Evolutionary conservation across 805 yeast genomes (phyloP).

Genomic region (Kazachstania kunashirensis): DNA sequence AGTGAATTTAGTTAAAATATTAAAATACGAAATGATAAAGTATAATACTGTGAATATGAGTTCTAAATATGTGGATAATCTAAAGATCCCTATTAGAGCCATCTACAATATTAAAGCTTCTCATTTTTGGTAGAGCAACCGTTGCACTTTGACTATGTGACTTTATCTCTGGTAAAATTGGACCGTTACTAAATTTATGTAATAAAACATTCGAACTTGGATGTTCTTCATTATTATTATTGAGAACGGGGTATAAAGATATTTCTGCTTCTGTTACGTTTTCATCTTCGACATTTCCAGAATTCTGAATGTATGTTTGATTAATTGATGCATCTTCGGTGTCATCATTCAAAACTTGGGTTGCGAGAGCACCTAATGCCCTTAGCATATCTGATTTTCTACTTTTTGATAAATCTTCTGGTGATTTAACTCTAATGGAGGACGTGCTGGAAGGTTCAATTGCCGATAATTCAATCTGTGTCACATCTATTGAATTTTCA

Average conservation of each 20-base stretch:
- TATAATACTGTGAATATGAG: too few species aligned
- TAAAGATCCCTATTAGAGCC: conserved; percentile 16
- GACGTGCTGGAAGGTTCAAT: conserved; percentile 8
- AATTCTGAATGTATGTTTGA: conserved; percentile 8
- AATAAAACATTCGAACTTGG: conserved; percentile 3
- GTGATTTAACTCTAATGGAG: conserved; percentile 5
- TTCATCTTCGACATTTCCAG: conserved; percentile 8
- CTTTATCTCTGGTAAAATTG: conserved; percentile 7
- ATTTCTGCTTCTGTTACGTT: conserved; percentile 12
- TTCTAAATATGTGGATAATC: too few species aligned
- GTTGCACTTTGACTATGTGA: background rate
- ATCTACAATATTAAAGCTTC: conserved; percentile 22
- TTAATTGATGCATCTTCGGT: conserved; percentile 9
- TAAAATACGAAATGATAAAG: too few species aligned
- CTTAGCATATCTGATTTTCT: conserved; percentile 30
- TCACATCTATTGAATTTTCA: conserved; percentile 10
- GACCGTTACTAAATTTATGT: conserved; percentile 5
- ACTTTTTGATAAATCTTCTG: conserved; percentile 3
- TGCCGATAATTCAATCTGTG: conserved; percentile 6
- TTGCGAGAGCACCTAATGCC: conserved; percentile 45
- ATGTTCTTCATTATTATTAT: background rate
- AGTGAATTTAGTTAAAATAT: too few species aligned
- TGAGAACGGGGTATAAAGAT: conserved; percentile 6
- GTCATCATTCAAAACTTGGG: conserved; percentile 39
- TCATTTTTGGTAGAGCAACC: conserved; percentile 18